Conservation (phyloP, 352 stramenopile genomes). For the Salisapilia sapeloensis region DNA sequence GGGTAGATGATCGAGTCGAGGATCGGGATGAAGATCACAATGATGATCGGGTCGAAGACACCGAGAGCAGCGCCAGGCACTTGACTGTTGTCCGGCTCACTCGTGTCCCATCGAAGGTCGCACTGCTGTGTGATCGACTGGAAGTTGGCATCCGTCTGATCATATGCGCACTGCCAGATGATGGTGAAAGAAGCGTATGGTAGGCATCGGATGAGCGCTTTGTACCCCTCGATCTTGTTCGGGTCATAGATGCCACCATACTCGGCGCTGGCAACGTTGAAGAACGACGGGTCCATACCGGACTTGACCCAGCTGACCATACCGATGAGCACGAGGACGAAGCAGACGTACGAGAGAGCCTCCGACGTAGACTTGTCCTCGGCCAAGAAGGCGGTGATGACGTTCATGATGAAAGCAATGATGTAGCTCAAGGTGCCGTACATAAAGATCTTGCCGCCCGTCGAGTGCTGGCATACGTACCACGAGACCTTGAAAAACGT, state of each 20-base stretch:
- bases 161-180: conserved; percentile 41
- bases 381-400: conserved; percentile 25
- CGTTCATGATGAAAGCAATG: conserved; percentile 24
- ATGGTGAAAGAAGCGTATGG: conserved; percentile 42
- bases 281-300: conserved; percentile 22
- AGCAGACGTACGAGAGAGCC: conserved; percentile 30
- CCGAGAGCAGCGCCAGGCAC: conserved; percentile 31
- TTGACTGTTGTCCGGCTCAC: conserved; percentile 17
- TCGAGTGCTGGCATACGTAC: conserved; percentile 8
- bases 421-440: conserved; percentile 18
- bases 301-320: conserved; percentile 27
- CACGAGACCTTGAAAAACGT: conserved; percentile 19
- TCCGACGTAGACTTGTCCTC: conserved; percentile 17
- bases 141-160: conserved; percentile 52
- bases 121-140: conserved; percentile 52
- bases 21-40: conserved; percentile 15
- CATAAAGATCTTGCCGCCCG: conserved; percentile 15
- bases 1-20: conserved; percentile 13
- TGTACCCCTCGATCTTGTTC: conserved; percentile 23
- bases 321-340: conserved; percentile 10
- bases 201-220: conserved; percentile 29
- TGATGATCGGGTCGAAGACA: conserved; percentile 13
- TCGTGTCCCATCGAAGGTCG: conserved; percentile 25
- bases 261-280: conserved; percentile 18
- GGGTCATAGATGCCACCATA: conserved; percentile 18